phyloP scores from a whole-genome alignment of 1,284 basidiomycete genomes.

The Uromyces viciae-fabae region DNA sequence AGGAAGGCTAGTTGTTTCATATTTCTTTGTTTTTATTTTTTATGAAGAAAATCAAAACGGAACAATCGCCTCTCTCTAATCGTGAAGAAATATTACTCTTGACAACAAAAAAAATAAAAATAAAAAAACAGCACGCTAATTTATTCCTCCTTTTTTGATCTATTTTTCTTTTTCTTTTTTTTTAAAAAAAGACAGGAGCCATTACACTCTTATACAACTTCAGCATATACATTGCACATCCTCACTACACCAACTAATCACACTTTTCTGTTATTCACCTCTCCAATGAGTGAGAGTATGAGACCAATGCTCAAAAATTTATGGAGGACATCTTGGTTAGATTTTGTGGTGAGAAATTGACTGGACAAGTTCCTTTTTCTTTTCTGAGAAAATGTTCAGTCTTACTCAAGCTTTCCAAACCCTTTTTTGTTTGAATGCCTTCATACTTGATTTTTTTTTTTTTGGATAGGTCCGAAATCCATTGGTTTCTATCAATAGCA shows the following conservation, averaged over 20 bases:
- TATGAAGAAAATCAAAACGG: not conserved
- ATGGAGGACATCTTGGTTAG: constrained; percentile 85
- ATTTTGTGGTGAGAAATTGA: constrained; percentile 71
- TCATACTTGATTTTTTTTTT: not conserved
- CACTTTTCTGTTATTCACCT: constrained; percentile 91
- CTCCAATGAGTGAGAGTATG: constrained; percentile 63
- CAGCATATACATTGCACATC: constrained; percentile 86
- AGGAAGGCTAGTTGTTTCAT: constrained; percentile 32
- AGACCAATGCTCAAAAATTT: constrained; percentile 80
- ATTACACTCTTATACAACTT: constrained; percentile 69
- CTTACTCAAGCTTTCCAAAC: not conserved
- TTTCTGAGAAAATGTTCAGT: constrained; percentile 48
- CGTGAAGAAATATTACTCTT: constrained; percentile 66
- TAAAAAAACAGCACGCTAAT: no score
- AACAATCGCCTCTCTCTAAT: constrained; percentile 7
- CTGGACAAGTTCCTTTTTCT: constrained; percentile 64
- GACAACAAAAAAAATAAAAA: no score
- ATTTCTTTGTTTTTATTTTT: not conserved
- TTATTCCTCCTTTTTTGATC: no score
- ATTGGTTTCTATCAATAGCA: constrained; percentile 25
- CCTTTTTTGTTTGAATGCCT: not conserved
- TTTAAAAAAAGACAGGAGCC: constrained; percentile 23
- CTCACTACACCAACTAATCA: constrained; percentile 87
- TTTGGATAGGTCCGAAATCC: constrained; percentile 29
- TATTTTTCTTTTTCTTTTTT: not conserved